Conservation (phyloP, 2,329 filamentous ascomycete species). For the Penicillium sp. region DNA sequence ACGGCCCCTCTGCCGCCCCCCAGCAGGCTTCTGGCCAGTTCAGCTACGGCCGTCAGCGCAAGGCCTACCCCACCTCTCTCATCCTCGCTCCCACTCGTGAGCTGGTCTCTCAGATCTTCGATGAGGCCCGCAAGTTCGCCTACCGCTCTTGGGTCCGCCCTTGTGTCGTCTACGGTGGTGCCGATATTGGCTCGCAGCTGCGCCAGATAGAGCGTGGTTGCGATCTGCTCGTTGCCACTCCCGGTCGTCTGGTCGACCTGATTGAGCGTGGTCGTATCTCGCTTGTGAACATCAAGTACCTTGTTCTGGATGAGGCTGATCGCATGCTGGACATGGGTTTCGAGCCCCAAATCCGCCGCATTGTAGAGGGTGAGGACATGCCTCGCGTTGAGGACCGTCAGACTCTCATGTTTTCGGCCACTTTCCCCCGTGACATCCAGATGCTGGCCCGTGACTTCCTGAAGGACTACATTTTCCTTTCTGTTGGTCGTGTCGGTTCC, state of each 20-base stretch:
- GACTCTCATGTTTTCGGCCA: constrained; percentile 99
- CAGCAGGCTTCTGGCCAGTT: constrained; percentile 64
- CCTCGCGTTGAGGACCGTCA: constrained; percentile 80
- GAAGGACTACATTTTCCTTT: constrained; percentile 99
- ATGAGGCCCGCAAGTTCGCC: constrained; percentile 95
- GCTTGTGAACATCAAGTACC: constrained; percentile 97
- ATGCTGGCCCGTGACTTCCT: constrained; percentile 98
- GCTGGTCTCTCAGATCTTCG: constrained; percentile 97
- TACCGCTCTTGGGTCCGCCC: constrained; percentile 99
- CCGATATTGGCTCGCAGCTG: constrained; percentile 96
- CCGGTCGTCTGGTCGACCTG: constrained; percentile 94
- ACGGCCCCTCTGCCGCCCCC: constrained; percentile 75
- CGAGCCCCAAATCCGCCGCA: constrained; percentile 98
- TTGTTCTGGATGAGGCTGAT: constrained; percentile 98
- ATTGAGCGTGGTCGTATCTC: constrained; percentile 99
- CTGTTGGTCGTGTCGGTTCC: constrained; percentile 96
- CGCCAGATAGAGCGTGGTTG: constrained; percentile 98
- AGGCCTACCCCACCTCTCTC: constrained; percentile 94
- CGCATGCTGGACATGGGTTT: constrained; percentile 99
- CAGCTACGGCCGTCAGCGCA: constrained; percentile 88
- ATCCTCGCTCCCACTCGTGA: constrained; percentile 97
- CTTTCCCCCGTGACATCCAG: constrained; percentile 98
- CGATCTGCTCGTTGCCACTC: constrained; percentile 94
- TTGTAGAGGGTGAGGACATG: constrained; percentile 99
- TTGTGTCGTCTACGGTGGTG: constrained; percentile 98